Conservation (phyloP, 2,329 filamentous ascomycete species). For the Hirsutella rhossiliensis region DNA sequence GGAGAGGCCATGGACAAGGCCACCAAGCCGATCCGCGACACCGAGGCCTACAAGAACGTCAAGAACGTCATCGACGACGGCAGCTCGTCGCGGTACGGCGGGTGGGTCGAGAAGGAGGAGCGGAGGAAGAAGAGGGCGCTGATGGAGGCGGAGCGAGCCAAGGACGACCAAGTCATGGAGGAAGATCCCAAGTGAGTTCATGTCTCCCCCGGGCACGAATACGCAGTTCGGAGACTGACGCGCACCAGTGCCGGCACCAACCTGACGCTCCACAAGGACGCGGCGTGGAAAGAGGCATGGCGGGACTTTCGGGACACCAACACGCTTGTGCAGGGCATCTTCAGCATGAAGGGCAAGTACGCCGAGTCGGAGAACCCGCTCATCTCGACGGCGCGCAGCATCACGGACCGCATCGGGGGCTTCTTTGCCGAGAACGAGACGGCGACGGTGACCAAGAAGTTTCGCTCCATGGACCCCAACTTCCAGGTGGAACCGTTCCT, state of each 20-base stretch:
- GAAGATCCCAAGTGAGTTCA: conserved; percentile 77
- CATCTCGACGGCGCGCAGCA: conserved; percentile 83
- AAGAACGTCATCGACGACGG: conserved; percentile 96
- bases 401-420: conserved; percentile 82
- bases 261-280: conserved; percentile 90
- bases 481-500: conserved; percentile 95
- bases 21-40: conserved; percentile 88
- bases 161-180: conserved; percentile 45
- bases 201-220: too few species aligned
- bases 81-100: conserved; percentile 88
- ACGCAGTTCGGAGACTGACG: neutral
- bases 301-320: conserved; percentile 85
- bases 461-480: conserved; percentile 85
- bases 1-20: conserved; percentile 83
- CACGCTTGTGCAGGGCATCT: conserved; percentile 78
- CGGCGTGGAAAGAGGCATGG: conserved; percentile 98
- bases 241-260: conserved; percentile 73
- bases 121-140: conserved; percentile 66
- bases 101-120: conserved; percentile 95
- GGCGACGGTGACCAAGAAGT: conserved; percentile 94
- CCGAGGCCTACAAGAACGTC: conserved; percentile 87
- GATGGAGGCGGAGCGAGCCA: conserved; percentile 49
- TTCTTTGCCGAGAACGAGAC: conserved; percentile 99
- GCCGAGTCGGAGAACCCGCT: conserved; percentile 96
- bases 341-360: conserved; percentile 76